These are phyloP conservation scores for Lupinus albus DNA, from an alignment of 306 rosid genomes.

Conservation along the genomic window DNA sequence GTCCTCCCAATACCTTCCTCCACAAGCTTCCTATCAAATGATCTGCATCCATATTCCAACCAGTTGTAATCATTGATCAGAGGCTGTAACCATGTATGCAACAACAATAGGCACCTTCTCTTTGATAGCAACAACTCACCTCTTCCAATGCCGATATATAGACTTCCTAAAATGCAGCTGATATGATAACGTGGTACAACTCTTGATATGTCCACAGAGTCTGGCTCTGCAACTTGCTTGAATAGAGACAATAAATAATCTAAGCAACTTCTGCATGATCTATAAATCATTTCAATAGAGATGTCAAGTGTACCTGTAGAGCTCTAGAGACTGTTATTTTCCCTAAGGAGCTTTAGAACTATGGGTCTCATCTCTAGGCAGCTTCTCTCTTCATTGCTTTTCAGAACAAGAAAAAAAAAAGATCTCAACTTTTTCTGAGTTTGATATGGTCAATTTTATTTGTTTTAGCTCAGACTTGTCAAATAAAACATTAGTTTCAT, in stretches of 20 bases:
- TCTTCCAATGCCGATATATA: slow-evolving; percentile 82
- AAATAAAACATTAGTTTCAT: not conserved
- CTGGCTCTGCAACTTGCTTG: slow-evolving; percentile 70
- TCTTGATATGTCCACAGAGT: slow-evolving; percentile 44
- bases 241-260: slow-evolving; percentile 61
- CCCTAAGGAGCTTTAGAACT: slow-evolving; percentile 83
- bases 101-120: slow-evolving; percentile 65
- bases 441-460: not conserved
- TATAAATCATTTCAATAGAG: slow-evolving; percentile 61
- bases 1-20: slow-evolving; percentile 97
- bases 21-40: slow-evolving; percentile 82
- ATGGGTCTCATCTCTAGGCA: slow-evolving; percentile 89
- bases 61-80: slow-evolving; percentile 81
- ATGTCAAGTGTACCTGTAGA: slow-evolving; percentile 54
- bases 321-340: slow-evolving; percentile 60
- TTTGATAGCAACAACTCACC: slow-evolving; percentile 79
- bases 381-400: slow-evolving; percentile 84
- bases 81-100: slow-evolving; percentile 93
- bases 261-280: slow-evolving; percentile 68
- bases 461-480: not conserved
- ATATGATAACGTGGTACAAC: slow-evolving; percentile 64
- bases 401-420: slow-evolving; percentile 59
- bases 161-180: slow-evolving; percentile 77
- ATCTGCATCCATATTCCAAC: slow-evolving; percentile 81
- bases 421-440: not conserved